These are phyloP conservation scores for Asterochloris erici DNA, from an alignment of 139 green algal genomes.

Conservation along the genomic window DNA sequence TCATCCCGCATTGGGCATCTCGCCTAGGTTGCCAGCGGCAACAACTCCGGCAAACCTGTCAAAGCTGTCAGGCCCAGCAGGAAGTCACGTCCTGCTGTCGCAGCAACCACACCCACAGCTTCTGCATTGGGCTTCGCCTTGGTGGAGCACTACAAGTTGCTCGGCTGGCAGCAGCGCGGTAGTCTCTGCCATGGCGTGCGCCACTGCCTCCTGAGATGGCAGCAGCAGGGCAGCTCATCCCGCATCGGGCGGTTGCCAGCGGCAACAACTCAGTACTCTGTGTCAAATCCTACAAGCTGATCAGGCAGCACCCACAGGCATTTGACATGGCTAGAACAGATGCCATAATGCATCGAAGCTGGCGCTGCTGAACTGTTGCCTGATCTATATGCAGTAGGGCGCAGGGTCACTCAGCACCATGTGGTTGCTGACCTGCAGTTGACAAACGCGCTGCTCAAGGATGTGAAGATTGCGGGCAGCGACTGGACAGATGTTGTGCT, in stretches of 20 bases:
- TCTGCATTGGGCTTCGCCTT: not conserved
- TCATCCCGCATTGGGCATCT: no score
- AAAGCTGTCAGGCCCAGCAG: not conserved
- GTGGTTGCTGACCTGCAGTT: slow-evolving; percentile 21
- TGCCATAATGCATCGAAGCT: no score
- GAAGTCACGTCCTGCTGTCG: not conserved
- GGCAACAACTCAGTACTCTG: no score
- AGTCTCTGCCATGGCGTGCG: no score
- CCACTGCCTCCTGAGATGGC: no score
- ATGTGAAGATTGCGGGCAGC: slow-evolving; percentile 38
- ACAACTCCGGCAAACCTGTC: not conserved
- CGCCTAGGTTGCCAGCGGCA: no score
- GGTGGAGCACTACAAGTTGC: not conserved
- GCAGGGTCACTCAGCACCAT: not conserved
- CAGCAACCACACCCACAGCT: not conserved
- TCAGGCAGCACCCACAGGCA: no score
- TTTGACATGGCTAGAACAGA: no score
- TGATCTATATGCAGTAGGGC: not conserved
- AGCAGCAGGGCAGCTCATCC: no score
- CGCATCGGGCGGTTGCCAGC: no score
- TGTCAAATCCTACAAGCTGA: no score
- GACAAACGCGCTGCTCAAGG: slow-evolving; percentile 62
- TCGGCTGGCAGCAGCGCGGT: not conserved
- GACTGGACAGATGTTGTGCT: slow-evolving; percentile 70
- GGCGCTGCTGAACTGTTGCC: no score